phyloP scores from a whole-genome alignment of 2,329 filamentous ascomycete species.

The Pseudogymnoascus sp. region DNA sequence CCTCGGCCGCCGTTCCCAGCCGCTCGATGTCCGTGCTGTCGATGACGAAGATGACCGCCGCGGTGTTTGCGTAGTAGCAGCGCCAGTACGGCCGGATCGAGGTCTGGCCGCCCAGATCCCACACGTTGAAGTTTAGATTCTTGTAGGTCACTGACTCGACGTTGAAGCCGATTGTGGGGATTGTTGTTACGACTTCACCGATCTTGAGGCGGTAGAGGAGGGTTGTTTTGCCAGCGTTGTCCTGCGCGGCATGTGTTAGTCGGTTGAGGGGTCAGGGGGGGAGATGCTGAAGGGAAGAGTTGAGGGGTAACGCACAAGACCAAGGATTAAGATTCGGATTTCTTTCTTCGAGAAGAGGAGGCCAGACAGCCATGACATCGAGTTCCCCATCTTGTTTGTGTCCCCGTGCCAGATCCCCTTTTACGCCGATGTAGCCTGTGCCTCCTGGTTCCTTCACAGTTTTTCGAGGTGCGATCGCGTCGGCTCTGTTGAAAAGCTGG shows the following conservation, averaged over 20 bases:
- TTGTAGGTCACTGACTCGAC: constrained; percentile 98
- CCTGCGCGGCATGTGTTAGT: constrained; percentile 43
- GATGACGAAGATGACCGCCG: constrained; percentile 96
- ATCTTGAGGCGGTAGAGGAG: constrained; percentile 96
- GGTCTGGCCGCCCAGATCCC: constrained; percentile 98
- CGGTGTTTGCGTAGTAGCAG: constrained; percentile 98
- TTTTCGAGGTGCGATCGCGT: background rate
- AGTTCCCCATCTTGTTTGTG: constrained; percentile 6
- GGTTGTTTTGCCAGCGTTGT: constrained; percentile 98
- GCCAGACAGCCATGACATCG: constrained; percentile 59
- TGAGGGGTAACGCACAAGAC: constrained; percentile 57
- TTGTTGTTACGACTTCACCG: constrained; percentile 96
- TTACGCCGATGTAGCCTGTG: background rate
- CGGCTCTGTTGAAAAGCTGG: background rate
- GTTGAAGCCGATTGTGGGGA: constrained; percentile 98
- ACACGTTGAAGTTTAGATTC: constrained; percentile 98
- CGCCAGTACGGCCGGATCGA: constrained; percentile 98
- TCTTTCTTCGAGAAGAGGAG: constrained; percentile 92
- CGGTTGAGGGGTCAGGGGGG: constrained; percentile 11
- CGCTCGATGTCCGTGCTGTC: constrained; percentile 97
- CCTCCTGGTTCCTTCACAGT: background rate
- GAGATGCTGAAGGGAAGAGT: constrained; percentile 11
- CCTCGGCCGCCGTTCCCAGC: constrained; percentile 83
- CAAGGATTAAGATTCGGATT: constrained; percentile 89
- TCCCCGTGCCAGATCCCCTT: constrained; percentile 4